A percentile compares a stretch with the other conserved stretches of the same genome.
Conservation (phyloP, 73 alveolate species). For the Paramecium sonneborni region DNA sequence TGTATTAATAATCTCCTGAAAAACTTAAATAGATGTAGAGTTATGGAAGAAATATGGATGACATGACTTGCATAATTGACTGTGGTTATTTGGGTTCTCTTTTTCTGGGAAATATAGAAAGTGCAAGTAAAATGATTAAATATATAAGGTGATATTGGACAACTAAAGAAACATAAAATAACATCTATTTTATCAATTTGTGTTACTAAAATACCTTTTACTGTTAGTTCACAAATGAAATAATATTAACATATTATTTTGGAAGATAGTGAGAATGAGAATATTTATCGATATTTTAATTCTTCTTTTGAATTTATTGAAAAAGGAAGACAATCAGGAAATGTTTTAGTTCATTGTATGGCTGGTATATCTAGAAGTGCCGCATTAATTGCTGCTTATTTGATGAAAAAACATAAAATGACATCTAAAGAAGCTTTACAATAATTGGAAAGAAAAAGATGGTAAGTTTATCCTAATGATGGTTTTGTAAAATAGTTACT, state of each 20-base stretch:
- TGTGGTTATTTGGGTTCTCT: neutral
- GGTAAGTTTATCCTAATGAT: constrained; percentile 73
- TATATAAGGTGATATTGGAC: neutral
- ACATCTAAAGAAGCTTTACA: constrained; percentile 69
- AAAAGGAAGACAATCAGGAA: constrained; percentile 28
- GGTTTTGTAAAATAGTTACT: constrained; percentile 79
- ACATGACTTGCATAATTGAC: constrained; percentile 32
- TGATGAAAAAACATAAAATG: constrained; percentile 71
- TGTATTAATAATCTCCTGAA: neutral
- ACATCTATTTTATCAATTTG: constrained; percentile 5
- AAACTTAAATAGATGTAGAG: neutral
- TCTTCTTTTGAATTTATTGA: constrained; percentile 34
- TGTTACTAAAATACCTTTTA: constrained; percentile 8
- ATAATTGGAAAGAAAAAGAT: constrained; percentile 69
- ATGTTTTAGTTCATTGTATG: constrained; percentile 80
- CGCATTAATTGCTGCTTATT: constrained; percentile 73
- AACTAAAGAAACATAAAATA: neutral
- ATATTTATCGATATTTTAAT: neutral
- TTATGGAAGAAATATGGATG: constrained; percentile 2
- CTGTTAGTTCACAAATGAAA: neutral
- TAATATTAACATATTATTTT: constrained; percentile 10
- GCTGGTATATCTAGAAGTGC: constrained; percentile 82
- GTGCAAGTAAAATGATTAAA: neutral
- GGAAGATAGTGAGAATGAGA: constrained; percentile 40
- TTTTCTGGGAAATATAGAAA: neutral